Evolutionary conservation across 2,329 filamentous ascomycete species (phyloP).

Genomic region (Akanthomyces uredinophilus): DNA sequence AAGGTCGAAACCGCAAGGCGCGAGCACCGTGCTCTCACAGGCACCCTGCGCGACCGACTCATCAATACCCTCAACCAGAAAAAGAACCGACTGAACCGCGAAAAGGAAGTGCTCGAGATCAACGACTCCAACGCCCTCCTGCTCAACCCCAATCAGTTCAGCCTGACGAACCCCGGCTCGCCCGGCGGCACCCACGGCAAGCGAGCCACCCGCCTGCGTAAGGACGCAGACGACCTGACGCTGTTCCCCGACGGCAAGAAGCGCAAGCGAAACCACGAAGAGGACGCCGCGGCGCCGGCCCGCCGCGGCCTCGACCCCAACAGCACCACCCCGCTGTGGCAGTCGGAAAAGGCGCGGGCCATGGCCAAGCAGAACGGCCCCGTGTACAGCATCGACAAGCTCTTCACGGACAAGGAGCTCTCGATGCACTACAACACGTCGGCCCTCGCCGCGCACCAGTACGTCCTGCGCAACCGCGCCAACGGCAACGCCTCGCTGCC

Average conservation of each 20-base stretch:
- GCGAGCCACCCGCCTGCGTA: constrained; percentile 56
- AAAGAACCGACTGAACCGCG: constrained; percentile 58
- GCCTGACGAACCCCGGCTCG: constrained; percentile 58
- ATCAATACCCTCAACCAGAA: constrained; percentile 61
- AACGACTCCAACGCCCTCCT: constrained; percentile 60
- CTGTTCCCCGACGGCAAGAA: constrained; percentile 55
- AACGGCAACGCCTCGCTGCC: constrained; percentile 46
- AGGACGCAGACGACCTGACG: constrained; percentile 54
- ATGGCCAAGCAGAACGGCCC: constrained; percentile 53
- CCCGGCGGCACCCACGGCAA: constrained; percentile 60
- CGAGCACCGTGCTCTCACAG: constrained; percentile 55
- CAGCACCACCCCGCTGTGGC: constrained; percentile 57
- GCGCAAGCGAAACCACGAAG: constrained; percentile 54
- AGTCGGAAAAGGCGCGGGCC: constrained; percentile 52
- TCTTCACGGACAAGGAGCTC: constrained; percentile 66
- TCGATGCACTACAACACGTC: constrained; percentile 60
- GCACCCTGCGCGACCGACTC: constrained; percentile 60
- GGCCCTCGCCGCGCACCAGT: constrained; percentile 57
- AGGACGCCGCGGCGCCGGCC: constrained; percentile 56
- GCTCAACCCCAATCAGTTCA: constrained; percentile 64
- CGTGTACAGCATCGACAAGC: constrained; percentile 62
- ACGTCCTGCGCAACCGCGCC: constrained; percentile 53
- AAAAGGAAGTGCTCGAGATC: constrained; percentile 65
- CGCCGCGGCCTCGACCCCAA: constrained; percentile 51
- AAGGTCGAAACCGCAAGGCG: constrained; percentile 57